Evolutionary conservation across 441 rosid genomes (phyloP), one percentile per base, ranked within the genome.

Genomic region (Melastoma candidum): DNA sequence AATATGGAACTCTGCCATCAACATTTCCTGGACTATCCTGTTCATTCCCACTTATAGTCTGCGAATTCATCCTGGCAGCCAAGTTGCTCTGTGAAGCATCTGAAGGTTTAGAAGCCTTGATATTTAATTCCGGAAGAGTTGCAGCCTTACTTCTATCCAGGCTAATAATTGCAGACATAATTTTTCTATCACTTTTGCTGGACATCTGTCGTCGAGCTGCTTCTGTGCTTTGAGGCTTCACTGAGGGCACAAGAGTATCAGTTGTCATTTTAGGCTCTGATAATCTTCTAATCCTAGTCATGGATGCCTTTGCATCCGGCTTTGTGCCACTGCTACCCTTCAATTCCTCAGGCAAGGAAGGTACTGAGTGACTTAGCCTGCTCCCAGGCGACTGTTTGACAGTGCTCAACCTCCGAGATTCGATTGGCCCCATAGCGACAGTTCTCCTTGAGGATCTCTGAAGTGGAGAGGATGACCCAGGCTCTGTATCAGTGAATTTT

Each of bases 91-190:
- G 26, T 27, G 56, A 54, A 55, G 22, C 54, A 57, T 69, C 71
- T 65, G 74, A 60, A 27, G 65, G 69, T 67, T 80, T 83, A 8
- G 71, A 4, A 57, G 81, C 68, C 77, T 68, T 80, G 44, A 80
- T 71, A 73, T 82, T 89, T 60, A 94, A 80, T 65, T 82, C 97
- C 0, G 96, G 95, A 57, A 94, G 95, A 63, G 94, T 82, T 46
- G 96, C 90, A 13, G 76, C 84, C 81, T 77, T 94, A 56, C 73
- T 72, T 72, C 72, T 84, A 66, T 94, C 99, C 64, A 85, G 70
- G 79, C 83, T 83, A 67, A 90, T 61, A 45, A 94, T 85, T 47
- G 92, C 97, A 46, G 96, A 82, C 73, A 94, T 49, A 63, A 83
- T 87, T 78, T 82, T 94, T 58, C 56, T 78, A 70, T 83, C 90